Base-by-base conservation (phyloP, 2,329 filamentous ascomycete species). In the Aspergillus chevalieri region DNA sequence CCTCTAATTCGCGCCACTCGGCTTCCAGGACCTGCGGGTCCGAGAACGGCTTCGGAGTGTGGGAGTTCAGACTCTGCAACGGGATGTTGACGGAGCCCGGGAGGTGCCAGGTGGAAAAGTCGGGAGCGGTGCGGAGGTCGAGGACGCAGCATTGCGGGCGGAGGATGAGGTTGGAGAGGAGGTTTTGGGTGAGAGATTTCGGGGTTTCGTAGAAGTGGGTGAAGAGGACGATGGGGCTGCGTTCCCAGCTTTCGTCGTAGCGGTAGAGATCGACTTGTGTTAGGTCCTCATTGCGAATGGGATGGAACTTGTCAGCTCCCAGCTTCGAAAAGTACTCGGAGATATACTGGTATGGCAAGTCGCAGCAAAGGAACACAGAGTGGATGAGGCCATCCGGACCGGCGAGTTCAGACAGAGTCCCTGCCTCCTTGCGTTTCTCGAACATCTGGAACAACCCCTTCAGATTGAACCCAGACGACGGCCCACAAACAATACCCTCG, bases 301-400 rank as follows among this genome's bases (percentile, higher is more conserved):
- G 62, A 2, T 72, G 75, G 57, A 82, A 82, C 43, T 76, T 63
- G 1, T 68, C 65, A 1, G 68, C 55, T 2, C 70, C 74, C 9
- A 83, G 66, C 55, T 81, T 82, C 22, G 77, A 70, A 55, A 82
- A 84, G 57, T 84, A 84, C 54, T 79, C 78, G 21, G 74, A 69
- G 42, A 84, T 74, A 51, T 84, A 84, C 58, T 84, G 81, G 54
- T 84, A 84, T 0, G 82, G 82, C 22, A 84, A 54, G 49, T 85
- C 82, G 50, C 81, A 83, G 64, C 81, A 84, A 3, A 83, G 62
- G 60, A 84, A 84, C 0, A 81, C 79, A 43, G 77, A 80, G 52
- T 77, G 71, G 2, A 78, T 68, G 45, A 72, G 65, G 1, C 77
- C 76, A 28, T 75, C 69, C 0, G 66, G 60, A 0, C 72, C 74